Conservation (phyloP, 306 rosid species). For the Quercus cerris region DNA sequence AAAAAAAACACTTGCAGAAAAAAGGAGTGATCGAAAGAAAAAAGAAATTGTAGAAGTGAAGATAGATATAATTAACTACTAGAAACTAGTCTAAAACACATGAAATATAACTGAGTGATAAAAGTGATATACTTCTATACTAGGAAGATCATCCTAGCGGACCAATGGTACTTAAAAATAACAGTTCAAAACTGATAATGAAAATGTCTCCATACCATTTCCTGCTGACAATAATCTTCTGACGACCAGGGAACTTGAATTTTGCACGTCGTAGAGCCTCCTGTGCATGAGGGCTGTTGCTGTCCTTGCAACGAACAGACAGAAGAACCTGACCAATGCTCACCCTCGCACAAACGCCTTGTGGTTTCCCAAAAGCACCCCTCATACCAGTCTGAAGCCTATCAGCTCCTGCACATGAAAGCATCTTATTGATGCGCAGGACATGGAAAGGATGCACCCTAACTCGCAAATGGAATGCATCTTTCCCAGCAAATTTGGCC, state of each 20-base stretch:
- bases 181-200: not conserved
- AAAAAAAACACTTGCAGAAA: too few species aligned
- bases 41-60: not conserved
- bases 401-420: conserved; percentile 53
- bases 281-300: conserved; percentile 69
- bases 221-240: conserved; percentile 78
- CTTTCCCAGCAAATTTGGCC: conserved; percentile 84
- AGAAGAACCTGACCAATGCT: conserved; percentile 83
- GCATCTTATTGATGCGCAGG: conserved; percentile 88
- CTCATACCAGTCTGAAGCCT: conserved; percentile 98
- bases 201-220: conserved; percentile 50
- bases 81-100: not conserved
- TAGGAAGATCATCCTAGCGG: too few species aligned
- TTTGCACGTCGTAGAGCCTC: conserved; percentile 90
- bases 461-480: conserved; percentile 80
- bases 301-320: conserved; percentile 82
- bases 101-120: not conserved
- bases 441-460: conserved; percentile 95
- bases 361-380: conserved; percentile 79
- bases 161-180: not conserved
- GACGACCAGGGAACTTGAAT: conserved; percentile 88
- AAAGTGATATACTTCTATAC: not conserved
- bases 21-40: not conserved
- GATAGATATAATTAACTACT: too few species aligned
- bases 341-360: conserved; percentile 73